These are phyloP conservation scores for Capsicum pubescens DNA, from an alignment of 257 asterid genomes.

Conservation along the genomic window DNA sequence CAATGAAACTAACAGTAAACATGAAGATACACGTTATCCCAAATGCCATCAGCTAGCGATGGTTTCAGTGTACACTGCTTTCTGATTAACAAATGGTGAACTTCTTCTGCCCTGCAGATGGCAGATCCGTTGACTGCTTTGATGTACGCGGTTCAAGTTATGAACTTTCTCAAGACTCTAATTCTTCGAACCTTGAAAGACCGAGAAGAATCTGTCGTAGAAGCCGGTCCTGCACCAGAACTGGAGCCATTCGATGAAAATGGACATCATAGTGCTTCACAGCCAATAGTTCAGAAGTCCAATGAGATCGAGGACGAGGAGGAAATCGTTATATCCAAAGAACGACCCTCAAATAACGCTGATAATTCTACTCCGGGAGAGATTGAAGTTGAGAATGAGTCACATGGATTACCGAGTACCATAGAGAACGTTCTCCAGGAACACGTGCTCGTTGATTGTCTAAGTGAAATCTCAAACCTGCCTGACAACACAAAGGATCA, in stretches of 20 bases:
- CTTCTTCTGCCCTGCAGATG: slow-evolving; percentile 53
- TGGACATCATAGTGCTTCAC: slow-evolving; percentile 37
- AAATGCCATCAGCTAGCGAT: too few relatives aligned
- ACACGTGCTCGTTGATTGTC: slow-evolving; percentile 30
- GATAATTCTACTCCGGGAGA: slow-evolving; percentile 35
- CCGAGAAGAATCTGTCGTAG: slow-evolving; percentile 51
- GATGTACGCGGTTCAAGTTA: slow-evolving; percentile 74
- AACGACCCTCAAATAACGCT: neutral
- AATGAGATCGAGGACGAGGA: slow-evolving; percentile 30
- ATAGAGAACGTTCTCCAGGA: slow-evolving; percentile 42
- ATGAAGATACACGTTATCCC: too few relatives aligned
- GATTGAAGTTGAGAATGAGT: slow-evolving; percentile 33
- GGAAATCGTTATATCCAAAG: slow-evolving; percentile 12
- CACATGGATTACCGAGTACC: slow-evolving; percentile 41
- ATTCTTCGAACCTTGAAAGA: slow-evolving; percentile 55
- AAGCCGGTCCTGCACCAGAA: slow-evolving; percentile 41
- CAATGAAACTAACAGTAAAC: neutral
- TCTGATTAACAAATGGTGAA: neutral
- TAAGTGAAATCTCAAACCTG: slow-evolving; percentile 25
- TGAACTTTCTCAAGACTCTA: slow-evolving; percentile 75
- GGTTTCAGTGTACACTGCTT: too few relatives aligned
- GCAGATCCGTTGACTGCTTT: slow-evolving; percentile 76
- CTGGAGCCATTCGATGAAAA: slow-evolving; percentile 56
- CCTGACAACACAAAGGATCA: slow-evolving; percentile 29
- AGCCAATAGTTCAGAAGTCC: slow-evolving; percentile 25